Evolutionary conservation across 2,329 filamentous ascomycete species (phyloP).

Genomic region (Xylaria sp.): DNA sequence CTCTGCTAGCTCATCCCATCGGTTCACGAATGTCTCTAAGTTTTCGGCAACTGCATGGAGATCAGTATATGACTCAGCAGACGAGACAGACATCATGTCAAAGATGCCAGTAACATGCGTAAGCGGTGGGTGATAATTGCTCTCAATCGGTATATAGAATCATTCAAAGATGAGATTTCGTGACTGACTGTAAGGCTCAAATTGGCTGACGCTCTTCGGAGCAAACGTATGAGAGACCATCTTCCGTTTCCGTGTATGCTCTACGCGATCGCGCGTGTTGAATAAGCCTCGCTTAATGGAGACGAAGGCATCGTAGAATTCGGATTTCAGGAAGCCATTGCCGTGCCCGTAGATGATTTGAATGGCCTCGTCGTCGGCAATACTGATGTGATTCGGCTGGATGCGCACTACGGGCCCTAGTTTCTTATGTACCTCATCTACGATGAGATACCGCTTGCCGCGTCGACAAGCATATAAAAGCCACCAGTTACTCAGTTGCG

Average conservation of each 20-base stretch:
- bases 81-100: background rate
- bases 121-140: background rate
- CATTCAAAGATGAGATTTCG: background rate
- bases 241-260: constrained; percentile 91
- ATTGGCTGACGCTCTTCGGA: constrained; percentile 81
- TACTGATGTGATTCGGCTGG: constrained; percentile 83
- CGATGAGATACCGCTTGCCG: constrained; percentile 71
- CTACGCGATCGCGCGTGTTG: constrained; percentile 83
- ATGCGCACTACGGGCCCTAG: constrained; percentile 84
- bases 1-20: constrained; percentile 74
- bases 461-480: constrained; percentile 73
- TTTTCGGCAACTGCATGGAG: constrained; percentile 70
- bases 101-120: background rate
- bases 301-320: constrained; percentile 93
- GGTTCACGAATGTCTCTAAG: constrained; percentile 75
- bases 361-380: constrained; percentile 85
- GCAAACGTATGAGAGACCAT: constrained; percentile 88
- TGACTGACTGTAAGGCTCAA: constrained; percentile 78
- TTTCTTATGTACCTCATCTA: constrained; percentile 80
- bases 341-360: constrained; percentile 81
- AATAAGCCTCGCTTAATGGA: constrained; percentile 87
- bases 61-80: constrained; percentile 12
- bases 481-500: constrained; percentile 82
- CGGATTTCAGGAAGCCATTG: constrained; percentile 79
- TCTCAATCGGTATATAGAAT: background rate